Base-by-base conservation (phyloP, 2,329 filamentous ascomycete species). In the Alternaria gansuensis region DNA sequence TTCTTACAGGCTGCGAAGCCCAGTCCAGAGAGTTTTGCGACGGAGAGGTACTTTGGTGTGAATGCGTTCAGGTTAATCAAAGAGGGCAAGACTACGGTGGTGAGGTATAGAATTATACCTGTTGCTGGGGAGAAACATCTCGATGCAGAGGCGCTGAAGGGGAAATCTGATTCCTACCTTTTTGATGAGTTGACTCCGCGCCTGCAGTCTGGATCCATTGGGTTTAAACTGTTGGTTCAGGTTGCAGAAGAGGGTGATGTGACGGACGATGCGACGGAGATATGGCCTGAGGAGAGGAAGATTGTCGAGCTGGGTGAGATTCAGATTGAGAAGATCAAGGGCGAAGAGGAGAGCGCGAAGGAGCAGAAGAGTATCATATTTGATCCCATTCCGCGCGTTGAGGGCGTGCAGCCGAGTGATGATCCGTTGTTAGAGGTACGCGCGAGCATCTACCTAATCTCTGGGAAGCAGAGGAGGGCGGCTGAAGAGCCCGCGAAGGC, bases 361-460 rank as follows among this genome's bases (percentile, higher is more conserved):
- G 73, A 81, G 75, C 80, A 84, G 75, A 83, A 85, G 75, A 74
- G 77, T 31, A 76, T 84, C 39, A 87, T 87, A 62, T 87, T 85
- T 62, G 85, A 88, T 75, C 85, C 85, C 1, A 80, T 87, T 49
- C 84, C 85, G 5, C 76, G 84, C 52, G 79, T 87, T 2, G 73
- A 82, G 21, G 85, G 85, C 0, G 74, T 87, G 23, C 83, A 84
- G 67, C 62, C 80, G 4, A 83, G 80, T 59, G 82, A 75, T 21
- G 85, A 88, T 77, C 85, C 85, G 37, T 68, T 88, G 61, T 65
- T 87, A 60, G 83, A 87, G 41, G 77, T 86, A 52, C 77, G 85
- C 41, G 84, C 85, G 9, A 82, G 79, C 31, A 67, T 86, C 33
- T 87, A 87, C 75, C 69, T 87, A 63, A 77, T 85, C 24, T 84